These are phyloP conservation scores for Raddia distichophylla DNA, from an alignment of 176 grass and related monocot species.

Conservation along the genomic window DNA sequence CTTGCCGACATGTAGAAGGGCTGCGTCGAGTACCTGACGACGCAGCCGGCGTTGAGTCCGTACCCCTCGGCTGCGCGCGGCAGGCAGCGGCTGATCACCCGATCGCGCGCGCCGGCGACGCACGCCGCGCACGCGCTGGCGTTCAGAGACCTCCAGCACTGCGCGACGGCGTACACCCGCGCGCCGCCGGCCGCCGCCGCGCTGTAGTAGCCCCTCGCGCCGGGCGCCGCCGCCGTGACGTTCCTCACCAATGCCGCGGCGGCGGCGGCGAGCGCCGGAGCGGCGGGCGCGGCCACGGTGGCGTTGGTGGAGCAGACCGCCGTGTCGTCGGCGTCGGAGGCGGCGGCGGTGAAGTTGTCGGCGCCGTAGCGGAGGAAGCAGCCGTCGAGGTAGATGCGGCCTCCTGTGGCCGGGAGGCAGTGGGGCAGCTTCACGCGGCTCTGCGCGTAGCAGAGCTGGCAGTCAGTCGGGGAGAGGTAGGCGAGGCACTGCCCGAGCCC, in stretches of 20 bases:
- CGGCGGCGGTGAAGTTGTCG: constrained; percentile 43
- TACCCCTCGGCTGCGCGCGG: constrained; percentile 53
- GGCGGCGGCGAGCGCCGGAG: constrained; percentile 17
- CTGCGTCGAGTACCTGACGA: constrained; percentile 77
- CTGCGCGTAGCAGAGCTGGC: constrained; percentile 81
- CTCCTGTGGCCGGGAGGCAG: constrained; percentile 62
- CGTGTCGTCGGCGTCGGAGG: constrained; percentile 55
- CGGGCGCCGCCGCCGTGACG: constrained; percentile 54
- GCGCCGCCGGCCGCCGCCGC: not conserved
- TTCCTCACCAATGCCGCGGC: constrained; percentile 48
- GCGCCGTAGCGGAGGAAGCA: constrained; percentile 78
- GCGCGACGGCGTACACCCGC: constrained; percentile 64
- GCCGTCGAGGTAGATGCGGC: constrained; percentile 72
- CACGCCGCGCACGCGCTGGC: constrained; percentile 63
- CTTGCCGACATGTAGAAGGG: constrained; percentile 66
- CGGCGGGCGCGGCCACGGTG: not conserved
- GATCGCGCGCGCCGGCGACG: constrained; percentile 49
- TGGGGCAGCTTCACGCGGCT: constrained; percentile 71
- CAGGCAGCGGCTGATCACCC: constrained; percentile 48
- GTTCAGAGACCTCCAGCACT: constrained; percentile 91
- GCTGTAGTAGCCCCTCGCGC: constrained; percentile 36
- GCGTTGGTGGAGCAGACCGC: constrained; percentile 57
- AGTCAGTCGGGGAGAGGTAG: constrained; percentile 66
- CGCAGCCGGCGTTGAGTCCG: constrained; percentile 77
- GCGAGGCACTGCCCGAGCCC: constrained; percentile 70